Evolutionary conservation across 2,329 filamentous ascomycete species (phyloP).

Genomic region (Alternaria solani): DNA sequence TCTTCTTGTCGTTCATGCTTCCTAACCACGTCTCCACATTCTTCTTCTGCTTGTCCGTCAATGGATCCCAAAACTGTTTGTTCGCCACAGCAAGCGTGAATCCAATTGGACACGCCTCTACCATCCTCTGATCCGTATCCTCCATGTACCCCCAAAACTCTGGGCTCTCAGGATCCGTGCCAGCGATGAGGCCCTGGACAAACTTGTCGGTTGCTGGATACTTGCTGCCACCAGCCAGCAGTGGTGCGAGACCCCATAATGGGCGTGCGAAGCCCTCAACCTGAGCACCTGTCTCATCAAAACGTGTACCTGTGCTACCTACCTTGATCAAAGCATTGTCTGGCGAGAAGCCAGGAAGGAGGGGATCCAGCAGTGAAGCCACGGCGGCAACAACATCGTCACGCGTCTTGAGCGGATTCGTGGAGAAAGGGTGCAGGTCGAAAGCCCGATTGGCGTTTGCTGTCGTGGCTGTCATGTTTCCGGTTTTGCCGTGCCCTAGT

Average conservation of each 20-base stretch:
- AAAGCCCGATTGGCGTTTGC: constrained; percentile 54
- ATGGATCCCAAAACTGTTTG: constrained; percentile 69
- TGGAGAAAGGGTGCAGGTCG: constrained; percentile 53
- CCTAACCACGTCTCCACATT: constrained; percentile 78
- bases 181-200: constrained; percentile 73
- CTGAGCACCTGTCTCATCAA: constrained; percentile 79
- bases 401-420: constrained; percentile 52
- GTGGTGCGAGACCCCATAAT: constrained; percentile 75
- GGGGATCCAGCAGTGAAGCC: constrained; percentile 69
- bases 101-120: constrained; percentile 82
- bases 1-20: constrained; percentile 80
- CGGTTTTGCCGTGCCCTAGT: background rate
- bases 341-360: constrained; percentile 76
- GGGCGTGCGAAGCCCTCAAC: constrained; percentile 79
- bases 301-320: constrained; percentile 76
- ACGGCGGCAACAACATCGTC: constrained; percentile 55
- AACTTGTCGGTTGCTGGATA: constrained; percentile 72
- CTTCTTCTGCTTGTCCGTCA: constrained; percentile 67
- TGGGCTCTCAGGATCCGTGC: constrained; percentile 72
- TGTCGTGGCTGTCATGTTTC: constrained; percentile 37
- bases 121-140: constrained; percentile 83
- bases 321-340: constrained; percentile 70
- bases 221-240: constrained; percentile 72
- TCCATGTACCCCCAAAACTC: constrained; percentile 82
- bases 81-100: constrained; percentile 75